Conservation (phyloP, 371 early-diverging fungal species). For the Fennellomyces sp. region DNA sequence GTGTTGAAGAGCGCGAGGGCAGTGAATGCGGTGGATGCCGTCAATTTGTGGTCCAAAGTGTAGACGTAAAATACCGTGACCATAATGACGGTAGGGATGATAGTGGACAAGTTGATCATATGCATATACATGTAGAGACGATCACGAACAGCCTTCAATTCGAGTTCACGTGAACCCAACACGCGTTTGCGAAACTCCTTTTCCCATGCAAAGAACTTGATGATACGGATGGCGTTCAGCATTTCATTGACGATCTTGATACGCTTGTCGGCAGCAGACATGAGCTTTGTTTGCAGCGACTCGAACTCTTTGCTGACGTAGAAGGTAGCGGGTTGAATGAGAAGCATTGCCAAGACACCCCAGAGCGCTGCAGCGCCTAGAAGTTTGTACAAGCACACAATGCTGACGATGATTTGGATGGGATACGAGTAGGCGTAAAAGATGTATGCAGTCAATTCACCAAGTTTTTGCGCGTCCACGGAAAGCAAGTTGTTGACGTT, state of each 20-base stretch:
- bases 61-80: constrained; percentile 57
- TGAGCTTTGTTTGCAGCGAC: constrained; percentile 50
- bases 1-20: constrained; percentile 65
- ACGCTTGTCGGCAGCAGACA: constrained; percentile 66
- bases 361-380: constrained; percentile 67
- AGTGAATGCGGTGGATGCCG: constrained; percentile 67
- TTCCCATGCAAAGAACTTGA: constrained; percentile 88
- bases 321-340: constrained; percentile 64
- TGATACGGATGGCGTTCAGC: constrained; percentile 73
- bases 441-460: constrained; percentile 52
- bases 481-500: constrained; percentile 56
- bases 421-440: constrained; percentile 64
- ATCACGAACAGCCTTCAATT: constrained; percentile 48
- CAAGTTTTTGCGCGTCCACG: constrained; percentile 62
- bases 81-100: constrained; percentile 59
- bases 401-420: constrained; percentile 58
- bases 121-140: constrained; percentile 49
- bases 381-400: constrained; percentile 63
- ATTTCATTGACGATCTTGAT: constrained; percentile 73
- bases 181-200: constrained; percentile 61
- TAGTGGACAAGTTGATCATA: constrained; percentile 48
- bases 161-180: constrained; percentile 48
- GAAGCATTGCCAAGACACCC: constrained; percentile 62
- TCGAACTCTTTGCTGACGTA: constrained; percentile 53
- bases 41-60: constrained; percentile 52